Evolutionary conservation across 192 early-diverging fungal genomes (phyloP), one percentile per base, ranked within the genome.

Genomic region (Coemansia sp.): DNA sequence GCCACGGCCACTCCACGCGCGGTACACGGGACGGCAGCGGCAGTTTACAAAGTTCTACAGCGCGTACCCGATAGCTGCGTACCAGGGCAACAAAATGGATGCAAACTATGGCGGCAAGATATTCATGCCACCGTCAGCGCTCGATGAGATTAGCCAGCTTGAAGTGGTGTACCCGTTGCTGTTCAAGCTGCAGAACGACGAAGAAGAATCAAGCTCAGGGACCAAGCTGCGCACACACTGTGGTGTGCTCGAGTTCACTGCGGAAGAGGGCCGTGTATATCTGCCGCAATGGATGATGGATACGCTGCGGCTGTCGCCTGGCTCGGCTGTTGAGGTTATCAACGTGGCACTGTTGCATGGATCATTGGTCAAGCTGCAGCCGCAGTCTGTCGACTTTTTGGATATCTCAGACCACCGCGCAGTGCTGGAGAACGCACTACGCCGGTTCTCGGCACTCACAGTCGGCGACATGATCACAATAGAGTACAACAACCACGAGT

Each of bases 241-340:
- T 24, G 97, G 97, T 63, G 97, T 99, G 8, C 86, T 99, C 8
- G 96, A 99, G 81, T 99, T 99, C 67, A 94, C 91, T 36, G 96
- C 97, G 10, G 96, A 97, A 71, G 95, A 98, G 81, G 97, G 97
- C 28, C 79, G 92, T 8, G 90, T 88, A 8, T 99, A 97, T 70
- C 68, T 99, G 46, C 97, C 97, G 53, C 90, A 93, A 44, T 99
- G 97, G 97, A 96, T 99, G 95, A 96, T 98, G 94, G 84, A 89
- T 64, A 90, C 90, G 3, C 77, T 99, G 57, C 56, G 77, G 18
- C 66, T 96, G 34, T 67, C 88, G 49, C 88, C 90, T 50, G 94
- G 96, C 7, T 76, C 87, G 17, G 61, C 94, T 17, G 83, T 96
- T 12, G 84, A 89, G 60, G 83, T 95, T 20, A 91, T 86, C 56